These are phyloP conservation scores for Salvia miltiorrhiza DNA, from an alignment of 257 asterid species.

Conservation along the genomic window DNA sequence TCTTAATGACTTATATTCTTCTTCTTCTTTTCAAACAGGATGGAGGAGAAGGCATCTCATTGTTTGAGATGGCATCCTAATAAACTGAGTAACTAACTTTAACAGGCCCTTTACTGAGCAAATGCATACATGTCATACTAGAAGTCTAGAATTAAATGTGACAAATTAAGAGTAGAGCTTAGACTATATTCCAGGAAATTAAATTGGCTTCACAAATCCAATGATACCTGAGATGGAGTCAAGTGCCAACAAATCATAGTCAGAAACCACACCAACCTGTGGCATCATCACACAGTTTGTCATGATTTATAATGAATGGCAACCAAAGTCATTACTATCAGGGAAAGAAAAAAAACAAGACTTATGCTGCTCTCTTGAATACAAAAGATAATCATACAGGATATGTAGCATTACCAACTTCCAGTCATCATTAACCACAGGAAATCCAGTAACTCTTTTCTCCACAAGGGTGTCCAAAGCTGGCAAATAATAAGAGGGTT, in stretches of 20 bases:
- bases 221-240: conserved; percentile 81
- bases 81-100: background rate
- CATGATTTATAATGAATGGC: conserved; percentile 10
- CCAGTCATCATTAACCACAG: conserved; percentile 89
- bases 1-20: background rate
- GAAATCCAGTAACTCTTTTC: conserved; percentile 87
- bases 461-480: conserved; percentile 81
- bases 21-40: conserved; percentile 8
- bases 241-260: conserved; percentile 83
- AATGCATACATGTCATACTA: background rate
- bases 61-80: background rate
- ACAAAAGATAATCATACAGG: conserved; percentile 1
- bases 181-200: background rate
- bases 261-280: conserved; percentile 96
- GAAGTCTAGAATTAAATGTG: conserved; percentile 13
- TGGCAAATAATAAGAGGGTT: conserved; percentile 29
- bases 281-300: conserved; percentile 14
- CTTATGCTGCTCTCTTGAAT: conserved; percentile 6
- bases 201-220: conserved; percentile 15
- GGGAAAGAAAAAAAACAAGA: background rate
- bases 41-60: conserved; percentile 5
- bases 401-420: conserved; percentile 61
- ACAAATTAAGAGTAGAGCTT: background rate
- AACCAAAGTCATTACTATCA: background rate
- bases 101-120: conserved; percentile 5